phyloP scores from a whole-genome alignment of 2,329 filamentous ascomycete genomes.

The Drechmeria coniospora region DNA sequence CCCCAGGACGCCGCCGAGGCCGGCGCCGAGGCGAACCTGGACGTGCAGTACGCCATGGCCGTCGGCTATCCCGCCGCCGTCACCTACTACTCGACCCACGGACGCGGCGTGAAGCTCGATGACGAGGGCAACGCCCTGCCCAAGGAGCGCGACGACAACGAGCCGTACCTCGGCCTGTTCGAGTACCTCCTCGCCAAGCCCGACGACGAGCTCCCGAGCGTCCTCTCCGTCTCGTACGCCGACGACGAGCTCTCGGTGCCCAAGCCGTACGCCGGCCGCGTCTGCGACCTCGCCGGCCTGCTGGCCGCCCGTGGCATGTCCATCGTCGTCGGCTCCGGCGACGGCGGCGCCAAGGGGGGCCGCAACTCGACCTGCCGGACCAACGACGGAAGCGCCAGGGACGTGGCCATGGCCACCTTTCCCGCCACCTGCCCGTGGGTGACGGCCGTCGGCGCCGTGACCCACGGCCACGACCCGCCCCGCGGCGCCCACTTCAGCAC shows the following conservation, averaged over 20 bases:
- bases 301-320: slow-evolving; percentile 36
- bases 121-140: slow-evolving; percentile 18
- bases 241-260: slow-evolving; percentile 43
- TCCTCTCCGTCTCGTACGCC: slow-evolving; percentile 42
- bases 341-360: slow-evolving; percentile 29
- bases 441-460: slow-evolving; percentile 48
- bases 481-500: slow-evolving; percentile 28
- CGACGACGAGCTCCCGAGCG: slow-evolving; percentile 33
- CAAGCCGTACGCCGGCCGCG: slow-evolving; percentile 30
- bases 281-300: slow-evolving; percentile 37
- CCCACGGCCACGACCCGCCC: slow-evolving; percentile 19
- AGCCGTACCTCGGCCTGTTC: slow-evolving; percentile 41
- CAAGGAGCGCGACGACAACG: slow-evolving; percentile 25
- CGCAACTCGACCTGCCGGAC: slow-evolving; percentile 35
- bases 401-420: slow-evolving; percentile 44
- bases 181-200: slow-evolving; percentile 30
- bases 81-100: slow-evolving; percentile 28
- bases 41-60: slow-evolving; percentile 32
- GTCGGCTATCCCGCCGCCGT: slow-evolving; percentile 28
- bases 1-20: slow-evolving; percentile 20
- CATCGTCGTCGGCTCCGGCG: slow-evolving; percentile 34
- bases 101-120: slow-evolving; percentile 25
- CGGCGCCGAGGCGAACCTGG: slow-evolving; percentile 30
- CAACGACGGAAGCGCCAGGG: slow-evolving; percentile 41
- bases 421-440: slow-evolving; percentile 54